These are phyloP conservation scores for Tuber umbilicatum DNA, from an alignment of 495 filamentous ascomycete species.

Conservation along the genomic window DNA sequence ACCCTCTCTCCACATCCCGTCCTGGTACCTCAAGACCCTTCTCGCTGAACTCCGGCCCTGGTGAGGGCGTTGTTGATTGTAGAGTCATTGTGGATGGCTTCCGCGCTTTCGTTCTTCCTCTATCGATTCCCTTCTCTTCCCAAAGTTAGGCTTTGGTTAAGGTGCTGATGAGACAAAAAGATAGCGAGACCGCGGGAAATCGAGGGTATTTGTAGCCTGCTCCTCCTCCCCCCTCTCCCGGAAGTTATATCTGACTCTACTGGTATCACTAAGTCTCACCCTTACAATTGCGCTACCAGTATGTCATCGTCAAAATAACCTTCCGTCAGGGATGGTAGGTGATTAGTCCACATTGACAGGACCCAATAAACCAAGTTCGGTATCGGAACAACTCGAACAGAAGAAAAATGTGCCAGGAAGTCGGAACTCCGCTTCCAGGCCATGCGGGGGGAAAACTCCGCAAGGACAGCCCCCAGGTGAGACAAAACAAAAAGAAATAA, in stretches of 20 bases:
- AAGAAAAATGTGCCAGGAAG: neutral
- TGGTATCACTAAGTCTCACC: neutral
- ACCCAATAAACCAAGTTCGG: neutral
- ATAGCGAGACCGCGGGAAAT: neutral
- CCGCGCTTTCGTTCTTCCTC: neutral
- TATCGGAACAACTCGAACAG: neutral
- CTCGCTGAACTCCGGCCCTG: neutral
- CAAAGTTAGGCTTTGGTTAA: no score
- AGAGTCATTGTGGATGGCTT: neutral
- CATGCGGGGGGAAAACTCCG: neutral
- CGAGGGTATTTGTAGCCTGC: neutral
- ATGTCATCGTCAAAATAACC: neutral
- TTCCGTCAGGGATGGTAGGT: neutral
- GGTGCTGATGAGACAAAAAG: neutral
- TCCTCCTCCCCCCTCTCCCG: neutral
- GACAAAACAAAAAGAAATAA: neutral
- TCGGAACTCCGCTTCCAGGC: neutral
- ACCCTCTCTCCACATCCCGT: neutral
- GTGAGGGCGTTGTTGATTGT: neutral
- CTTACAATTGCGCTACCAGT: neutral
- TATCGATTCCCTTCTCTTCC: no score
- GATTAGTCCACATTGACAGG: neutral
- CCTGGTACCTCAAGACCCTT: neutral
- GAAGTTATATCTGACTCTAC: neutral
- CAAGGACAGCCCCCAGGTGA: neutral